These are phyloP conservation scores for Clathrus columnatus DNA, from an alignment of 768 basidiomycete genomes.

Conservation along the genomic window DNA sequence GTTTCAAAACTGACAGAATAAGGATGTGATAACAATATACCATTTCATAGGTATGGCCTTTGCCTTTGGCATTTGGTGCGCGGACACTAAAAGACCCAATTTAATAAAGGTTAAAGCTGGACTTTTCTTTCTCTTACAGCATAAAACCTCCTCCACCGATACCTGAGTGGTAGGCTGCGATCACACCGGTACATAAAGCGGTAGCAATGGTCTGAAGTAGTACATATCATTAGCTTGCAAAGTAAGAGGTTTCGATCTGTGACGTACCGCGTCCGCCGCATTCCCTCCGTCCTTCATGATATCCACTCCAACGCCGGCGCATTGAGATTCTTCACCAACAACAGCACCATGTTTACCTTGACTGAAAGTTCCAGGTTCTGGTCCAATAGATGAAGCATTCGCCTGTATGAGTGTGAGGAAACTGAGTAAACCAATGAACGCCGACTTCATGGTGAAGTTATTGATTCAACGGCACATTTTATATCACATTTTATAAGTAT, in stretches of 20 bases:
- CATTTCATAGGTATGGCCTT: conserved; percentile 7
- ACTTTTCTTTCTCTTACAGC: too few species aligned
- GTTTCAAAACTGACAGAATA: conserved; percentile 13
- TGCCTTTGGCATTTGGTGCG: conserved; percentile 11
- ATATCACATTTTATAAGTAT: too few species aligned
- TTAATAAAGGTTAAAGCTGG: too few species aligned
- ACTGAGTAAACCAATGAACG: neutral
- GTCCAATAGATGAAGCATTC: neutral
- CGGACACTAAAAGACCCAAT: neutral
- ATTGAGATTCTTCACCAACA: conserved; percentile 28
- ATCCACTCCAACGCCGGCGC: conserved; percentile 34
- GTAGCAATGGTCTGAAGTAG: conserved; percentile 26
- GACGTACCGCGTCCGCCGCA: conserved; percentile 38
- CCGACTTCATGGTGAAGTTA: neutral
- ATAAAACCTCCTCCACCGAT: conserved; percentile 23
- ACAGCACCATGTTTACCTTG: conserved; percentile 26
- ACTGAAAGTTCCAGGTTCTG: neutral
- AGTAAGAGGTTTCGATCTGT: neutral
- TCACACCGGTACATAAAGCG: conserved; percentile 29
- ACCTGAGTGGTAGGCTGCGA: conserved; percentile 33
- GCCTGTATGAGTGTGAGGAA: neutral
- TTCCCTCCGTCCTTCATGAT: conserved; percentile 34
- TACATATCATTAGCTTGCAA: neutral
- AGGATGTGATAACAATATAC: neutral
- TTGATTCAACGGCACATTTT: too few species aligned